Evolutionary conservation across 1,139 yeast species (phyloP).

Genomic region (Yamadazyma mexicana): DNA sequence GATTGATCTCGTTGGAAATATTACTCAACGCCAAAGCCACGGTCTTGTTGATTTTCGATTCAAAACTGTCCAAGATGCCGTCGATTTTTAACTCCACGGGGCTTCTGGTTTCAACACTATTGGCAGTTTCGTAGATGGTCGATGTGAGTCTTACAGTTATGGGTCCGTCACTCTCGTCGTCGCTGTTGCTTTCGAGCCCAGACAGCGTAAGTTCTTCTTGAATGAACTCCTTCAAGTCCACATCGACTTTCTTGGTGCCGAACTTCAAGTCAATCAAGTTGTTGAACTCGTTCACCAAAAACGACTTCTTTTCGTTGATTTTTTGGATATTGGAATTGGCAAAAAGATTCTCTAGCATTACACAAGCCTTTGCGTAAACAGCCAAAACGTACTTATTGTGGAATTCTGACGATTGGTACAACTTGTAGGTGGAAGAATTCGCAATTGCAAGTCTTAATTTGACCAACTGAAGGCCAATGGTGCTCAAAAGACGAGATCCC

Average conservation of each 20-base stretch:
- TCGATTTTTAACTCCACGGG: constrained; percentile 16
- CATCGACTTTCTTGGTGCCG: constrained; percentile 9
- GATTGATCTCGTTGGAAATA: constrained; percentile 40
- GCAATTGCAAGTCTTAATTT: constrained; percentile 4
- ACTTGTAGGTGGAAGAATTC: constrained; percentile 6
- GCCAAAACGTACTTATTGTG: neutral
- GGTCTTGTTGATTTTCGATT: constrained; percentile 38
- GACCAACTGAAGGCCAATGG: constrained; percentile 1
- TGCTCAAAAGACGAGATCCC: neutral
- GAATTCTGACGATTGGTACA: neutral
- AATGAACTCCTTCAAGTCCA: constrained; percentile 21
- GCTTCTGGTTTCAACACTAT: constrained; percentile 14
- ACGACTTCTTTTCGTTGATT: constrained; percentile 21
- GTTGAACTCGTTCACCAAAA: constrained; percentile 30
- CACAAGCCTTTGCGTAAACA: neutral
- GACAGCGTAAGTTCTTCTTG: constrained; percentile 17
- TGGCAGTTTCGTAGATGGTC: constrained; percentile 26
- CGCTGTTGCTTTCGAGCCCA: constrained; percentile 5
- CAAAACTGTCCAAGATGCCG: constrained; percentile 31
- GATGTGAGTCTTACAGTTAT: constrained; percentile 29
- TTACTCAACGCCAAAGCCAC: constrained; percentile 43
- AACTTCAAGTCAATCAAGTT: constrained; percentile 22
- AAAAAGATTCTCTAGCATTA: constrained; percentile 9
- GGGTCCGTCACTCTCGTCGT: constrained; percentile 20
- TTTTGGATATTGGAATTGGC: constrained; percentile 13